A percentile compares a stretch with the other conserved stretches of the same genome.
Evolutionary conservation across 1,284 basidiomycete species (phyloP).

Genomic region (Ustilago sp.): DNA sequence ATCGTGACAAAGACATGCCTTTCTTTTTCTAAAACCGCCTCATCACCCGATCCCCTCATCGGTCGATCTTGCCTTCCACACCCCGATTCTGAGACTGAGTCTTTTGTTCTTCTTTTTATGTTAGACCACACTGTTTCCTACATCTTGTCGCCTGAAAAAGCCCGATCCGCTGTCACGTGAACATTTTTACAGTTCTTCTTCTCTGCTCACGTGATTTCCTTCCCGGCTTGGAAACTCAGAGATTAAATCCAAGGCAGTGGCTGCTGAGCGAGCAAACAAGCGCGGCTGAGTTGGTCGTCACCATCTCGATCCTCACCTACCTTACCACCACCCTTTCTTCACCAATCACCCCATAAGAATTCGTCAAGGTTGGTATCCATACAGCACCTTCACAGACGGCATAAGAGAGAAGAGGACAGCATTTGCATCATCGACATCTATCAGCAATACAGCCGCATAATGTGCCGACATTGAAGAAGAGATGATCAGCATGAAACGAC

Average conservation of each 20-base stretch:
- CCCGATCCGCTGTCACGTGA: too few relatives aligned
- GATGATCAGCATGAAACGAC: neutral
- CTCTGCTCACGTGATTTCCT: neutral
- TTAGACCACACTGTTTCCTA: too few relatives aligned
- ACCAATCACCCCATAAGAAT: conserved; percentile 27
- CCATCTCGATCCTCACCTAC: conserved; percentile 6
- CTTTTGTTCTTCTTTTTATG: too few relatives aligned
- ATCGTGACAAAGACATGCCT: too few relatives aligned
- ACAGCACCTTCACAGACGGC: neutral
- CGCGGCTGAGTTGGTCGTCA: conserved; percentile 15
- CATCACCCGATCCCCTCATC: too few relatives aligned
- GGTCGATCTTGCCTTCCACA: too few relatives aligned
- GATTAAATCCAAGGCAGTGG: too few relatives aligned
- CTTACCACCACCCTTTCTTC: conserved; percentile 40
- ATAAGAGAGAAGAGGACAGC: neutral
- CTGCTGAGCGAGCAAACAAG: neutral
- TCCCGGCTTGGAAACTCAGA: too few relatives aligned
- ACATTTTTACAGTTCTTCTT: neutral
- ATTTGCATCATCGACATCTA: neutral
- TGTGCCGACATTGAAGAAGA: neutral
- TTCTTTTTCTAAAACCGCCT: neutral
- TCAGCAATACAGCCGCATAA: neutral
- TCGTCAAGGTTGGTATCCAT: conserved; percentile 48
- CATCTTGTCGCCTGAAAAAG: too few relatives aligned
- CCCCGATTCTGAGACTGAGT: too few relatives aligned